Conservation (phyloP, 208 protist genomes). For the Histomonas meleagridis region DNA sequence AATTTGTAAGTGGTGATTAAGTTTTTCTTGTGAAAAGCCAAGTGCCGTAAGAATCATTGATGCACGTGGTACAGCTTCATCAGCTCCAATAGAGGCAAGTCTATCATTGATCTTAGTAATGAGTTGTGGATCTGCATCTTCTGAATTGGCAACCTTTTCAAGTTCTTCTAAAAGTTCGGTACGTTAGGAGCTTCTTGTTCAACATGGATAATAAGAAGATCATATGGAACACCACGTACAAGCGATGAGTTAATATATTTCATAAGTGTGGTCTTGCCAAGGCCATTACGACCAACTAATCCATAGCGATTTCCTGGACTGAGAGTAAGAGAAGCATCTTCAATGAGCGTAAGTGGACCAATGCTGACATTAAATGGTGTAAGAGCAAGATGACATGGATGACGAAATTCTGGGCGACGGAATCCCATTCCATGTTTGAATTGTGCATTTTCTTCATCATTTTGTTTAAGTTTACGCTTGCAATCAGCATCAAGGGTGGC, state of each 20-base stretch:
- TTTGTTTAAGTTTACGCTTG: background rate
- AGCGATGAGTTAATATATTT: slow-evolving; percentile 25
- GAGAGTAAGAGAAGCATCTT: background rate
- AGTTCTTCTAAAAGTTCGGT: background rate
- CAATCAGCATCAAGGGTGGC: background rate
- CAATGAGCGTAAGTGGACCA: slow-evolving; percentile 4
- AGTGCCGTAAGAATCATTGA: background rate
- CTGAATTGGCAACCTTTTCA: background rate
- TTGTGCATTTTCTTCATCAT: background rate
- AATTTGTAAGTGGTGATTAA: background rate
- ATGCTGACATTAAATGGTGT: background rate
- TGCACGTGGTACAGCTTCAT: background rate
- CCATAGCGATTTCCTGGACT: background rate
- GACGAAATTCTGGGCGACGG: background rate
- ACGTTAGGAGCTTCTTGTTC: slow-evolving; percentile 21
- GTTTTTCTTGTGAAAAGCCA: background rate
- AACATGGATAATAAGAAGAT: slow-evolving; percentile 15
- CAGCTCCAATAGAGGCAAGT: background rate
- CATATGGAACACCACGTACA: background rate
- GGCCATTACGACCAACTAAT: background rate
- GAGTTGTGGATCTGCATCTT: background rate
- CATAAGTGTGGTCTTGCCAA: slow-evolving; percentile 30
- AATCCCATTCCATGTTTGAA: slow-evolving; percentile 22
- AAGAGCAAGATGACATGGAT: background rate
- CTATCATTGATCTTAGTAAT: background rate